Conservation (phyloP, 2,329 filamentous ascomycete species). For the Scedosporium boydii region DNA sequence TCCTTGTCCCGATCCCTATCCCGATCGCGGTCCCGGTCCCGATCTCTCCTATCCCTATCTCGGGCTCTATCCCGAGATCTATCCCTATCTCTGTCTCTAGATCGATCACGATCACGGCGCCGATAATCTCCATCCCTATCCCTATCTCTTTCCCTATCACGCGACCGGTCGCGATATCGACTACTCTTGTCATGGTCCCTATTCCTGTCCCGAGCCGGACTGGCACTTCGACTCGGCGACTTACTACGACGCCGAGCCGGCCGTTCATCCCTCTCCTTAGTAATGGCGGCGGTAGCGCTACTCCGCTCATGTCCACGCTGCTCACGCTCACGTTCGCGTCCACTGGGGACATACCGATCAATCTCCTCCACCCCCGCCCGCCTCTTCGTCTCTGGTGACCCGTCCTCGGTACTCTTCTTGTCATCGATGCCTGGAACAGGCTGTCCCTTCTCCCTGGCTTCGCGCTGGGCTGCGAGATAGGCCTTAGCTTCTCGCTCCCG, state of each 20-base stretch:
- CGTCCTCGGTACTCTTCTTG: constrained; percentile 35
- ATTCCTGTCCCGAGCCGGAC: constrained; percentile 18
- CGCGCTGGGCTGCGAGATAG: constrained; percentile 52
- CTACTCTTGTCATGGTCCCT: constrained; percentile 14
- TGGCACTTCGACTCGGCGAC: constrained; percentile 24
- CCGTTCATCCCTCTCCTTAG: constrained; percentile 18
- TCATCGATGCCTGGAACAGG: constrained; percentile 50
- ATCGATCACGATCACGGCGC: constrained; percentile 17
- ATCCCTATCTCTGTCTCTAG: constrained; percentile 16
- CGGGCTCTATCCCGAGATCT: constrained; percentile 19
- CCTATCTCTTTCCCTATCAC: constrained; percentile 20
- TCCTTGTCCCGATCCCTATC: constrained; percentile 18
- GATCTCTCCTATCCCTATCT: constrained; percentile 17
- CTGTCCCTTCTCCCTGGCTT: constrained; percentile 49
- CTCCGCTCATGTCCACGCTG: background rate
- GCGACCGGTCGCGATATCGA: constrained; percentile 21
- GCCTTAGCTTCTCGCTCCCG: constrained; percentile 56
- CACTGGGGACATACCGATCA: constrained; percentile 38
- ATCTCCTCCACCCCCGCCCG: constrained; percentile 18
- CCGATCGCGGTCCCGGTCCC: constrained; percentile 20
- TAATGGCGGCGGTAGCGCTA: constrained; percentile 13
- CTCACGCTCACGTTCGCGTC: constrained; percentile 22
- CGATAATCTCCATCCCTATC: constrained; percentile 20
- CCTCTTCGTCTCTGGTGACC: constrained; percentile 28
- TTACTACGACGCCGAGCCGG: constrained; percentile 17